phyloP scores from a whole-genome alignment of 345 rosid genomes.

The Jatropha curcas region DNA sequence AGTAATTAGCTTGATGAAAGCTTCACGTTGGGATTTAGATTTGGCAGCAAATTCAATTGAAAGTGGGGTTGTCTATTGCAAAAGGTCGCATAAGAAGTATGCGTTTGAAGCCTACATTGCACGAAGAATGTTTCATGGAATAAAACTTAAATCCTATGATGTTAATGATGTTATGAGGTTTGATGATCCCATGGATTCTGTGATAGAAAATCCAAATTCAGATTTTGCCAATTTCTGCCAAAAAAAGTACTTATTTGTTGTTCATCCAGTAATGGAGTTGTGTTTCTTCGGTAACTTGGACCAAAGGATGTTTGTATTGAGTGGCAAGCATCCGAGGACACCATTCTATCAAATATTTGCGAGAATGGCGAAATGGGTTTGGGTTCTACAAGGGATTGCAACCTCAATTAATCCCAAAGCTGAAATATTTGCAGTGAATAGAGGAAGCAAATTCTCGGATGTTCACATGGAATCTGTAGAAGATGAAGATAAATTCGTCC shows the following conservation, averaged over 20 bases:
- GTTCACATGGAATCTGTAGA: slow-evolving; percentile 50
- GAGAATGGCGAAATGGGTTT: slow-evolving; percentile 63
- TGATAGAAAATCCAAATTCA: slow-evolving; percentile 47
- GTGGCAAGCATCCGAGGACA: slow-evolving; percentile 63
- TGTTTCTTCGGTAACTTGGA: slow-evolving; percentile 65
- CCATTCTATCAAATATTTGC: slow-evolving; percentile 55
- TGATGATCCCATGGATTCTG: slow-evolving; percentile 47
- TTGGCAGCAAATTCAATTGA: slow-evolving; percentile 49
- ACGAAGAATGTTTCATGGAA: slow-evolving; percentile 53
- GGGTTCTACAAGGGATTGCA: slow-evolving; percentile 52
- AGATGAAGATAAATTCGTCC: slow-evolving; percentile 6
- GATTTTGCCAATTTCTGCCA: slow-evolving; percentile 50
- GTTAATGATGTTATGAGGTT: slow-evolving; percentile 41
- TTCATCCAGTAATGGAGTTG: slow-evolving; percentile 60
- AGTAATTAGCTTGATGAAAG: slow-evolving; percentile 62
- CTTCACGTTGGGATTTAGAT: slow-evolving; percentile 59
- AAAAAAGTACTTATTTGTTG: slow-evolving; percentile 54
- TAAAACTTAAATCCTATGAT: slow-evolving; percentile 32
- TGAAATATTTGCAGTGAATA: slow-evolving; percentile 43
- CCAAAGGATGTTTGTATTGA: slow-evolving; percentile 48
- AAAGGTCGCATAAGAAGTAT: slow-evolving; percentile 56
- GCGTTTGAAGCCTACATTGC: slow-evolving; percentile 66
- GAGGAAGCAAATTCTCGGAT: slow-evolving; percentile 49
- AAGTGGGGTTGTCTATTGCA: slow-evolving; percentile 39
- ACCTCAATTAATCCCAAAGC: slow-evolving; percentile 49